Conservation (phyloP, 2,329 filamentous ascomycete genomes). For the Arthrobotrys sphaeroides region DNA sequence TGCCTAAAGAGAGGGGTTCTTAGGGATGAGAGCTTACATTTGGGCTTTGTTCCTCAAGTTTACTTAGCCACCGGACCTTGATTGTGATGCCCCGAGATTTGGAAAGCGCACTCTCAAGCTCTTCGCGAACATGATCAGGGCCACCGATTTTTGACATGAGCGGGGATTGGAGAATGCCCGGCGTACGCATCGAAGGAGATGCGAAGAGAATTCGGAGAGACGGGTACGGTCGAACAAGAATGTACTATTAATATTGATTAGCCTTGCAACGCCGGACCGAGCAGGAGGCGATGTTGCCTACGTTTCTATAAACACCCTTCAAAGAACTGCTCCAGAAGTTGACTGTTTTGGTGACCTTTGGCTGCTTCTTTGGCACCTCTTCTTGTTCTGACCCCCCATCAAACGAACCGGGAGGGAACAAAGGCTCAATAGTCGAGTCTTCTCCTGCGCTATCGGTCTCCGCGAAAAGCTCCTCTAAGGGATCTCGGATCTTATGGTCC, state of each 20-base stretch:
- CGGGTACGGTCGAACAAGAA: slow-evolving; percentile 73
- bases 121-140: slow-evolving; percentile 64
- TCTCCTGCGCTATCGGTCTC: neutral
- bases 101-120: slow-evolving; percentile 69
- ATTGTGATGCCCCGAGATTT: slow-evolving; percentile 77
- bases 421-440: slow-evolving; percentile 3
- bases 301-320: slow-evolving; percentile 69
- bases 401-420: slow-evolving; percentile 39
- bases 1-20: neutral
- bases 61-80: slow-evolving; percentile 75
- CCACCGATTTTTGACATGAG: slow-evolving; percentile 69
- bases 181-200: slow-evolving; percentile 73
- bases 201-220: slow-evolving; percentile 75
- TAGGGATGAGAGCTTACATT: slow-evolving; percentile 6
- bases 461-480: neutral
- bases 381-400: slow-evolving; percentile 53
- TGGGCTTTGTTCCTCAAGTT: slow-evolving; percentile 61
- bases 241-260: slow-evolving; percentile 63
- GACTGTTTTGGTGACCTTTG: neutral
- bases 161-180: slow-evolving; percentile 72
- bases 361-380: slow-evolving; percentile 44
- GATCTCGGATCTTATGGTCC: slow-evolving; percentile 28
- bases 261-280: neutral
- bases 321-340: slow-evolving; percentile 57
- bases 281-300: slow-evolving; percentile 60